Evolutionary conservation across 2,329 filamentous ascomycete species (phyloP), one percentile per base, ranked within the genome.

Genomic region (Hymenoscyphus repandus): DNA sequence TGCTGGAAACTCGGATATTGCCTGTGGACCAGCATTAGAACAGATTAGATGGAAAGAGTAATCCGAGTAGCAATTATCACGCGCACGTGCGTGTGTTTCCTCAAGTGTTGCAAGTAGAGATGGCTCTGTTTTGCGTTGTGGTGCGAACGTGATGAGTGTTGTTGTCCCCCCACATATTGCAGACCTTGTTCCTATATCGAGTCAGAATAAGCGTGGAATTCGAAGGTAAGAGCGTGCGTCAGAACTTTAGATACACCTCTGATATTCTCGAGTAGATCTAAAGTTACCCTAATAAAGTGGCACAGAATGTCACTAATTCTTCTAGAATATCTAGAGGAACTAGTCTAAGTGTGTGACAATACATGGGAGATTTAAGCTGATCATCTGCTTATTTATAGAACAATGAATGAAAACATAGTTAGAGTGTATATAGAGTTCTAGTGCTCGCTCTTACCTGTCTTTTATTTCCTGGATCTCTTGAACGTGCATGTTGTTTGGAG

Each of bases 141-240:
- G 71, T 1, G 74, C 73, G 54, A 76, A 76, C 0, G 72, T 70
- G 11, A 75, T 69, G 57, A 76, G 69, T 2, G 72, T 75, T 2
- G 74, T 77, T 20, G 73, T 75, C 30, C 74, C 73, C 41, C 74
- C 73, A 34, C 70, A 71, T 51, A 75, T 67, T 20, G 73, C 73
- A 47, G 70, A 73, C 53, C 71, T 66, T 31, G 70, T 73, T 2
- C 69, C 68, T 66, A 42, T 2, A 31, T 20, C 58, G 32, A 37
- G 47, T 70, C 11, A 37, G 18, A 17, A 47, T 36, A 18, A 36
- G 3, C 31, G 7, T 37, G 34, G 15, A 37, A 4, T 31, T 17
- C 10, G 27, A 34, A 3, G 2, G 9, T 5, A 32, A 31, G 30
- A 33, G 41, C 7, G 15, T 5, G 43, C 6, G 15, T n/a, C n/a